Evolutionary conservation across 2,329 filamentous ascomycete genomes (phyloP).

Genomic region (Neopestalotiopsis sp.): DNA sequence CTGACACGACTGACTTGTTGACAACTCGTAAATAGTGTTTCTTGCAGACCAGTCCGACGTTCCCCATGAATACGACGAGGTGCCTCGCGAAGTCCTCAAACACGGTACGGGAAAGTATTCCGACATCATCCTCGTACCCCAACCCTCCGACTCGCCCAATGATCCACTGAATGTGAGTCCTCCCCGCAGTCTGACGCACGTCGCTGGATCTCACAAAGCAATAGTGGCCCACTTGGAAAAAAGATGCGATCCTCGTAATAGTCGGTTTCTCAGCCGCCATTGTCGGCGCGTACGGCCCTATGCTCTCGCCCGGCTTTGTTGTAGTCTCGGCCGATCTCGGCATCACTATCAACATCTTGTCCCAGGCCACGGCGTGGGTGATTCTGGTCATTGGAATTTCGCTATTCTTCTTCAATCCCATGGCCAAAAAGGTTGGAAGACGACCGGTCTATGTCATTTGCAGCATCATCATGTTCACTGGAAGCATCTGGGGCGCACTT

Average conservation of each 20-base stretch:
- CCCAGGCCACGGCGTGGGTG: conserved; percentile 53
- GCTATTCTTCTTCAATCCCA: conserved; percentile 56
- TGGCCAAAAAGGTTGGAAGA: conserved; percentile 56
- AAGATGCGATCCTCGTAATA: conserved; percentile 51
- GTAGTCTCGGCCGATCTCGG: conserved; percentile 48
- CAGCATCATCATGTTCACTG: conserved; percentile 52
- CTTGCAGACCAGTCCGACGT: conserved; percentile 52
- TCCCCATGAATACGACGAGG: conserved; percentile 48
- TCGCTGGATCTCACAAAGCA: conserved; percentile 13
- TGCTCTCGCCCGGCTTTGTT: conserved; percentile 56
- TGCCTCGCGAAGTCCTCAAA: conserved; percentile 48
- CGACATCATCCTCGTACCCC: conserved; percentile 46
- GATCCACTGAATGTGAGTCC: conserved; percentile 51
- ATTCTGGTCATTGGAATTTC: conserved; percentile 53
- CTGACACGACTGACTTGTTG: conserved; percentile 21
- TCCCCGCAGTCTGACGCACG: not conserved
- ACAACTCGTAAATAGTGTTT: conserved; percentile 39
- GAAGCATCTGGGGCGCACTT: conserved; percentile 53
- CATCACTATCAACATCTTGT: conserved; percentile 49
- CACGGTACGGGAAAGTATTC: conserved; percentile 41
- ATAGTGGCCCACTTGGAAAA: conserved; percentile 50
- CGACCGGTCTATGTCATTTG: conserved; percentile 55
- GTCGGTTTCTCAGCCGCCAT: conserved; percentile 51
- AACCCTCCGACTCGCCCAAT: conserved; percentile 54
- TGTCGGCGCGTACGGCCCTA: conserved; percentile 56